A percentile compares a stretch with the other conserved stretches of the same genome.
Conservation (phyloP, 1,139 yeast genomes). For the Saccharomyces hybrid region DNA sequence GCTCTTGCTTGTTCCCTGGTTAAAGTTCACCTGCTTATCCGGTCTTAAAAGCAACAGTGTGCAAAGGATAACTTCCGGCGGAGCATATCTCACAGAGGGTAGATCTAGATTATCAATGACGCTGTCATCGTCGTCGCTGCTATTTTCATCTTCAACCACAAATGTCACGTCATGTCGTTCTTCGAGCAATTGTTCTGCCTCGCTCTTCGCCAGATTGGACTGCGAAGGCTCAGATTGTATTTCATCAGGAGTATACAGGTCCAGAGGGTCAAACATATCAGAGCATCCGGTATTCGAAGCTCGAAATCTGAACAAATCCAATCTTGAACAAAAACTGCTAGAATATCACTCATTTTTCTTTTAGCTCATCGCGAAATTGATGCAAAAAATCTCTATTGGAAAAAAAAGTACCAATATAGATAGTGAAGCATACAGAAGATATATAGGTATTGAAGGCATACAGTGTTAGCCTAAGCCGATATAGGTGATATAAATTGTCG, state of each 20-base stretch:
- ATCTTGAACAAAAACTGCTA: background rate
- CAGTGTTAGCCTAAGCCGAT: background rate
- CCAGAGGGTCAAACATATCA: constrained; percentile 33
- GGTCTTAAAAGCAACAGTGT: constrained; percentile 48
- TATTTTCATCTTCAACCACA: constrained; percentile 10
- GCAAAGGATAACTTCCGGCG: constrained; percentile 39
- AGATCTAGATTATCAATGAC: constrained; percentile 59
- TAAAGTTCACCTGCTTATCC: constrained; percentile 49
- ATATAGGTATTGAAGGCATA: background rate
- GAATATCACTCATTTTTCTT: background rate
- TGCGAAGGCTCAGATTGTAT: background rate
- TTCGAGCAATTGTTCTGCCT: background rate
- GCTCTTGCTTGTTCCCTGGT: constrained; percentile 4
- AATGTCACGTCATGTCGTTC: background rate
- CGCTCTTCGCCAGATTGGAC: background rate
- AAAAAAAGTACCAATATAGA: background rate
- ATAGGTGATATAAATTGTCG: background rate
- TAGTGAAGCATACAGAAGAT: background rate
- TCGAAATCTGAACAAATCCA: background rate
- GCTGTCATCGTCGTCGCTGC: constrained; percentile 22
- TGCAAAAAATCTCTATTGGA: background rate
- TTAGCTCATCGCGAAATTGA: constrained; percentile 2
- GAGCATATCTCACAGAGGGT: constrained; percentile 50
- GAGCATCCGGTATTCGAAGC: background rate
- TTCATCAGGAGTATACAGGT: constrained; percentile 27